Percentiles rank a stretch among this genome's conserved stretches.
These are phyloP conservation scores for Artemisia annua DNA, from an alignment of 129 eudicot species.

Conservation along the genomic window DNA sequence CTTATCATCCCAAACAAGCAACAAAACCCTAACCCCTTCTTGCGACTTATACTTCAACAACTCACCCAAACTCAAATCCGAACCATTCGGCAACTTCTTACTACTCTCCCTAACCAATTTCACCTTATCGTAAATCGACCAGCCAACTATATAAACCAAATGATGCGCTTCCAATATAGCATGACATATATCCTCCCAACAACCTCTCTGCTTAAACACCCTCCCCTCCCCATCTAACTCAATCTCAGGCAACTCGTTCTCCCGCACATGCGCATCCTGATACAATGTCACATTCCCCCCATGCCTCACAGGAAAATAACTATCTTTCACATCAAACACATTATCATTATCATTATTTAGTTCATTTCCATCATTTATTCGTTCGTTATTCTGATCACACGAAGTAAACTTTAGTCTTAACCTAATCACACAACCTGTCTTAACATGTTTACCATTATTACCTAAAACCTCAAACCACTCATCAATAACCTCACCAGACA, in stretches of 20 bases:
- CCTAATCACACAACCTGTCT: conserved; percentile 48
- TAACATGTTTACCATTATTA: conserved; percentile 54
- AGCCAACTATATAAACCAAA: conserved; percentile 73
- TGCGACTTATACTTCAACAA: conserved; percentile 74
- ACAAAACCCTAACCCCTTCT: conserved; percentile 88
- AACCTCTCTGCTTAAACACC: conserved; percentile 45
- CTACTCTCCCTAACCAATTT: conserved; percentile 75
- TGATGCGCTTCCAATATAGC: conserved; percentile 87
- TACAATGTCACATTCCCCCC: conserved; percentile 73
- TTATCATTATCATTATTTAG: conserved; percentile 18
- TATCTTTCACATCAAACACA: conserved; percentile 44
- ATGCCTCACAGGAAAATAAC: conserved; percentile 67
- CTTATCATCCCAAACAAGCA: conserved; percentile 89
- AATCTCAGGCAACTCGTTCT: conserved; percentile 52
- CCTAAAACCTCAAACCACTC: conserved; percentile 74
- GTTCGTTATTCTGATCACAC: conserved; percentile 34
- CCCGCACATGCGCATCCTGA: conserved; percentile 72
- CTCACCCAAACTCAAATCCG: conserved; percentile 66
- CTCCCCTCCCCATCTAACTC: conserved; percentile 40
- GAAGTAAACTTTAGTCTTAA: conserved; percentile 46
- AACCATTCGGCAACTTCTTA: conserved; percentile 50
- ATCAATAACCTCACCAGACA: conserved; percentile 57
- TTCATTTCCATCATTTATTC: too few species aligned
- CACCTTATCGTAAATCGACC: conserved; percentile 84
- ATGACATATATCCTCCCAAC: conserved; percentile 90